Evolutionary conservation across 495 filamentous ascomycete species (phyloP).

Genomic region (Geoglossum glabrum): DNA sequence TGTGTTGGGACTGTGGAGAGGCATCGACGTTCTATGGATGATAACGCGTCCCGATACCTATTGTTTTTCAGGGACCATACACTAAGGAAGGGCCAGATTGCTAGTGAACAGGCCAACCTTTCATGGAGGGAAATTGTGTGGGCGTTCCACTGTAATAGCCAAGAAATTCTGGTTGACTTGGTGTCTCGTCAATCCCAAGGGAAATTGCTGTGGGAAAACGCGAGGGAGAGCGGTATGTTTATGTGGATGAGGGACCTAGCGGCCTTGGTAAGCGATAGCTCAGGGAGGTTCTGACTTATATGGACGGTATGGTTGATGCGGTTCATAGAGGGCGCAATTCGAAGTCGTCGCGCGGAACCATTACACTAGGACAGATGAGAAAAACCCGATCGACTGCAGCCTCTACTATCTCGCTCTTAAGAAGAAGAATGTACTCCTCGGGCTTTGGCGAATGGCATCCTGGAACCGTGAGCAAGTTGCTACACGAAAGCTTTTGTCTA

Average conservation of each 20-base stretch:
- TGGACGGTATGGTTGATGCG: constrained; percentile 6
- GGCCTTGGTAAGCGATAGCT: constrained; percentile 42
- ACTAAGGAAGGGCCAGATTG: constrained; percentile 29
- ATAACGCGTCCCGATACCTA: constrained; percentile 77
- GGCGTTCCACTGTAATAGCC: constrained; percentile 80
- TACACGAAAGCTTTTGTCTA: constrained; percentile 56
- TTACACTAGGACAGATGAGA: constrained; percentile 71
- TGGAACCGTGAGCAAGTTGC: constrained; percentile 74
- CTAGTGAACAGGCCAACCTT: constrained; percentile 28
- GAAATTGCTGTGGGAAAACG: constrained; percentile 64
- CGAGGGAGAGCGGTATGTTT: constrained; percentile 73
- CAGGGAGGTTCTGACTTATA: neutral
- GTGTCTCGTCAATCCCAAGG: constrained; percentile 64
- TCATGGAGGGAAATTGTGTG: constrained; percentile 89
- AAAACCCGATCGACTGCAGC: constrained; percentile 86
- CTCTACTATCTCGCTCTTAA: constrained; percentile 76
- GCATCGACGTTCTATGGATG: constrained; percentile 78
- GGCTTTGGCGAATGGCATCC: constrained; percentile 85
- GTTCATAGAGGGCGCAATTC: constrained; percentile 48
- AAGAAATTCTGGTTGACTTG: constrained; percentile 81
- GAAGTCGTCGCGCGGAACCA: constrained; percentile 81
- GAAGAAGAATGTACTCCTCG: constrained; percentile 82
- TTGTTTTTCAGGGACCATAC: constrained; percentile 77
- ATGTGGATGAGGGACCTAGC: constrained; percentile 75
- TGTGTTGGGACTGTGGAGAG: constrained; percentile 75